Evolutionary conservation across 768 basidiomycete species (phyloP).

Genomic region (Mycena rosella): DNA sequence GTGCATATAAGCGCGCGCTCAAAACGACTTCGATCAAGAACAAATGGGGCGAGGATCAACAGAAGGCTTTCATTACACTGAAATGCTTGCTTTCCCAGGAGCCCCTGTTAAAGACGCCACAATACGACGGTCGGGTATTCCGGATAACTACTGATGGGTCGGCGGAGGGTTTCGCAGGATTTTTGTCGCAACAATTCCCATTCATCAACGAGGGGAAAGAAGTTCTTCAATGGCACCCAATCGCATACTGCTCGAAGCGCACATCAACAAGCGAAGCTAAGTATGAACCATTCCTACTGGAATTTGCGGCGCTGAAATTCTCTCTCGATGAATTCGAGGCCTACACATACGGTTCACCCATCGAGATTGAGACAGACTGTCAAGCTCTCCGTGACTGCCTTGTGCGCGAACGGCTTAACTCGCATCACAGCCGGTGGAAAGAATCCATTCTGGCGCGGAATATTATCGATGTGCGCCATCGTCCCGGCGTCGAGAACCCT

Average conservation of each 20-base stretch:
- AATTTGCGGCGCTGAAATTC: too few relatives aligned
- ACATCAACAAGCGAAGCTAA: conserved; percentile 48
- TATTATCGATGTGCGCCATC: conserved; percentile 25
- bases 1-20: too few relatives aligned
- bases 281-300: conserved; percentile 49
- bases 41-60: too few relatives aligned
- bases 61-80: too few relatives aligned
- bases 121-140: too few relatives aligned
- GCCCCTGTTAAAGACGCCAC: too few relatives aligned
- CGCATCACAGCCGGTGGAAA: conserved; percentile 44
- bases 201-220: conserved; percentile 31
- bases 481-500: conserved; percentile 39
- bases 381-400: conserved; percentile 43
- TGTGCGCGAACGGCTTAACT: conserved; percentile 33
- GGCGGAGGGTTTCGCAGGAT: conserved; percentile 46
- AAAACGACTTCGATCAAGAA: too few relatives aligned
- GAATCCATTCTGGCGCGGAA: conserved; percentile 42
- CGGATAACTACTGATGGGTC: conserved; percentile 43
- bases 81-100: too few relatives aligned
- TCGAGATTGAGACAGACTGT: too few relatives aligned
- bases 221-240: conserved; percentile 41
- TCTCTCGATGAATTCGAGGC: too few relatives aligned
- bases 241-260: conserved; percentile 51
- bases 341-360: too few relatives aligned
- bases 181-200: conserved; percentile 41